Percentiles rank a stretch among this genome's conserved stretches.
phyloP scores from a whole-genome alignment of 2,329 filamentous ascomycete genomes.

The Fusarium hostae region DNA sequence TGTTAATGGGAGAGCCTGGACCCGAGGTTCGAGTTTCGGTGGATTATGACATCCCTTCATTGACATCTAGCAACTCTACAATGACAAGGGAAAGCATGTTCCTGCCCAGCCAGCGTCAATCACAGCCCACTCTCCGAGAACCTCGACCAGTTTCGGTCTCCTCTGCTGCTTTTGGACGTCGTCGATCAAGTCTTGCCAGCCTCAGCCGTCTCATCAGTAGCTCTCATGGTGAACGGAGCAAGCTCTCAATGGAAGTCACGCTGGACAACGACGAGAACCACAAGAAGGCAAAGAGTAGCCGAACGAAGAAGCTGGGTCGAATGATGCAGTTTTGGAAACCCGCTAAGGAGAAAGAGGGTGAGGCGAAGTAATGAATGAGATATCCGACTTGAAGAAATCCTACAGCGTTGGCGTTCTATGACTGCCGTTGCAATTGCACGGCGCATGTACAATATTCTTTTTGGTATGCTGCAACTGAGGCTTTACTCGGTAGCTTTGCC shows the following conservation, averaged over 20 bases:
- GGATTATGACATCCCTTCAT: conserved; percentile 76
- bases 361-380: conserved; percentile 39
- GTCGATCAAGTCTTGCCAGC: conserved; percentile 80
- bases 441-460: conserved; percentile 52
- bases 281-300: conserved; percentile 69
- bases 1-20: conserved; percentile 76
- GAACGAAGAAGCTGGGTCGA: conserved; percentile 75
- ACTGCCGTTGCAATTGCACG: conserved; percentile 50
- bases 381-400: conserved; percentile 9
- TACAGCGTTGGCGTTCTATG: conserved; percentile 30
- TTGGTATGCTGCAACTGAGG: conserved; percentile 31
- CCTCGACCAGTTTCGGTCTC: conserved; percentile 72
- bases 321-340: conserved; percentile 84
- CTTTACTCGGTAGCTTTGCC: not conserved
- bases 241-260: conserved; percentile 75
- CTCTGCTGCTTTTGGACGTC: conserved; percentile 71
- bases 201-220: conserved; percentile 80
- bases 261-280: conserved; percentile 63
- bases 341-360: conserved; percentile 59
- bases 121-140: conserved; percentile 60
- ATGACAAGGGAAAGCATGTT: conserved; percentile 76
- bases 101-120: conserved; percentile 57
- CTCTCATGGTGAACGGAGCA: conserved; percentile 79
- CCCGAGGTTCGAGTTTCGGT: conserved; percentile 77
- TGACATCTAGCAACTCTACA: conserved; percentile 80